These are phyloP conservation scores for Pseudonitzschia pungens DNA, from an alignment of 108 stramenopile species.

Conservation along the genomic window DNA sequence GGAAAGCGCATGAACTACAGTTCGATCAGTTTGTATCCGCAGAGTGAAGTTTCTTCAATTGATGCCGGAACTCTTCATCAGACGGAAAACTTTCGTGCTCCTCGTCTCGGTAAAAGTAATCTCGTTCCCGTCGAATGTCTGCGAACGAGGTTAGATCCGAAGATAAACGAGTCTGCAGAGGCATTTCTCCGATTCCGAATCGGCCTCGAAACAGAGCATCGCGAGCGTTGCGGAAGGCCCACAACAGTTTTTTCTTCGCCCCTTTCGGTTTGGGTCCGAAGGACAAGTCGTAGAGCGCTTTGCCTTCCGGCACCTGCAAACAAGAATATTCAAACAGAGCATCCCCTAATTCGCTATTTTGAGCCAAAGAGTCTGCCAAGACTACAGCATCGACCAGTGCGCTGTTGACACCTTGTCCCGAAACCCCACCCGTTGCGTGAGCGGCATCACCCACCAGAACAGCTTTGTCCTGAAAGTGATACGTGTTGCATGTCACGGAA, in stretches of 20 bases:
- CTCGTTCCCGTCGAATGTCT: constrained; percentile 53
- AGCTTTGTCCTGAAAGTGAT: constrained; percentile 38
- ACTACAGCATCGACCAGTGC: constrained; percentile 64
- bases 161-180: constrained; percentile 64
- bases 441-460: constrained; percentile 77
- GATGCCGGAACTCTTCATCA: not conserved
- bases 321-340: constrained; percentile 57
- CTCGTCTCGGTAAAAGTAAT: constrained; percentile 36
- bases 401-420: constrained; percentile 74
- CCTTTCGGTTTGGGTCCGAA: constrained; percentile 53
- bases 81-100: not conserved
- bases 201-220: constrained; percentile 65
- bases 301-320: constrained; percentile 68
- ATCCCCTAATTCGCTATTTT: constrained; percentile 10
- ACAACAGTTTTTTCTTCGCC: constrained; percentile 28
- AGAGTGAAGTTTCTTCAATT: not conserved
- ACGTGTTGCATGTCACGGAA: constrained; percentile 68
- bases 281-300: constrained; percentile 72
- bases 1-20: no score
- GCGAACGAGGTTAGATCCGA: constrained; percentile 56
- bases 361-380: constrained; percentile 49
- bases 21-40: no score
- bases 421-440: constrained; percentile 80
- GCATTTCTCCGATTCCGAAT: constrained; percentile 61
- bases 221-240: constrained; percentile 32